Evolutionary conservation across 2,329 filamentous ascomycete genomes (phyloP), one percentile per base, ranked within the genome.

Genomic region (Fusarium clavum): DNA sequence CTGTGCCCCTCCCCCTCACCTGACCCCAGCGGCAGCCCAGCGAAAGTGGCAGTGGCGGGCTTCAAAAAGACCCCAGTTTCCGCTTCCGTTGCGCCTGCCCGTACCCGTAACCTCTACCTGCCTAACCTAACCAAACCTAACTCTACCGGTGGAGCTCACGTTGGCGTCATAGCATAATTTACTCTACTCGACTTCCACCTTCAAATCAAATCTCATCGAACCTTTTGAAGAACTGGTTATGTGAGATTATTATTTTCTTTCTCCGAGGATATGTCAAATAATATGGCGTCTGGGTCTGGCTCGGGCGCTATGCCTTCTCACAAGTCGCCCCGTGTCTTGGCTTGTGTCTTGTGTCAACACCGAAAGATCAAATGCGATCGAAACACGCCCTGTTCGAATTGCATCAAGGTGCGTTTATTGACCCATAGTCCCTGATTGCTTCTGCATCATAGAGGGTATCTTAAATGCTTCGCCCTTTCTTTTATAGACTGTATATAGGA

Each of bases 311-410:
- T 48, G 29, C 43, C 11, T 34, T 70, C 75, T 52, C 77, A 77
- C 58, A 86, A 83, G 75, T 78, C 81, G 14, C 77, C 80, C 16
- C 80, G 85, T 70, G 82, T 87, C 48, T 78, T 87, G 61, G 85
- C 85, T 22, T 88, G 87, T 70, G 85, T 87, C 22, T 80, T 88
- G 40, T 89, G 87, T 74, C 87, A 89, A 75, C 85, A 87, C 73
- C 84, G 87, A 73, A 89, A 90, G 79, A 89, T 89, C 78, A 88
- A 88, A 76, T 90, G 87, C 77, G 87, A 89, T 72, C 83, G 87
- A 64, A 84, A 83, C 44, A 87, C 84, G 43, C 87, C 87, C 6
- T 89, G 87, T 73, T 84, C 86, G 61, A 89, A 89, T 71, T 89
- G 87, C 70, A 78, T 86, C 75, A 89, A 89, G 83, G 87, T 89